A percentile compares a stretch with the other conserved stretches of the same genome.
Conservation (phyloP, 176 grass and related monocot species). For the Triticum turgidum region DNA sequence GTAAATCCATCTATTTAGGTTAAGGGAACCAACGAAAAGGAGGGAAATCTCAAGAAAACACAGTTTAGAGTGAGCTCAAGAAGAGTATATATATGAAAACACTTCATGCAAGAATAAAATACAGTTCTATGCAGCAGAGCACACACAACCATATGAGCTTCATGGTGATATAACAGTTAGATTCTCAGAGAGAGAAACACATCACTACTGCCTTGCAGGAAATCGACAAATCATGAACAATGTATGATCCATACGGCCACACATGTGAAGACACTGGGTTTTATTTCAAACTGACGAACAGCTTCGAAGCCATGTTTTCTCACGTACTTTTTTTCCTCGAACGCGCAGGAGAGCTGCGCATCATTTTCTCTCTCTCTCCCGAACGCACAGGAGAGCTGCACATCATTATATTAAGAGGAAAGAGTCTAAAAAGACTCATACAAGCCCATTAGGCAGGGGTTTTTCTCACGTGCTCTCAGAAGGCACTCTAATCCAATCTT, state of each 20-base stretch:
- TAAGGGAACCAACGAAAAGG: not conserved
- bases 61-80: not conserved
- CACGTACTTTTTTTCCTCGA: not conserved
- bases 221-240: not conserved
- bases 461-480: not conserved
- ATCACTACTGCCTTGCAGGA: not conserved
- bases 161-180: not conserved
- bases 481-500: not conserved
- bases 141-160: not conserved
- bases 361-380: too few species aligned
- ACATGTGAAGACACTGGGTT: too few species aligned
- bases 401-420: too few species aligned
- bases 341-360: too few species aligned
- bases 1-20: not conserved
- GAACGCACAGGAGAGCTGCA: too few species aligned
- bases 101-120: not conserved
- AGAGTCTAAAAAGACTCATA: too few species aligned
- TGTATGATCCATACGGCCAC: not conserved
- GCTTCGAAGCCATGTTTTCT: not conserved
- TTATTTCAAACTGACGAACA: too few species aligned
- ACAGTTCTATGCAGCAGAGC: not conserved
- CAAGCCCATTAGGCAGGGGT: too few species aligned
- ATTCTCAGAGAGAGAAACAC: not conserved
- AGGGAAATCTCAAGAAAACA: constrained; percentile 1
- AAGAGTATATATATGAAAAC: not conserved